Evolutionary conservation across 164 flowering plant genomes (phyloP).

Genomic region (Cinnamomum micranthum): DNA sequence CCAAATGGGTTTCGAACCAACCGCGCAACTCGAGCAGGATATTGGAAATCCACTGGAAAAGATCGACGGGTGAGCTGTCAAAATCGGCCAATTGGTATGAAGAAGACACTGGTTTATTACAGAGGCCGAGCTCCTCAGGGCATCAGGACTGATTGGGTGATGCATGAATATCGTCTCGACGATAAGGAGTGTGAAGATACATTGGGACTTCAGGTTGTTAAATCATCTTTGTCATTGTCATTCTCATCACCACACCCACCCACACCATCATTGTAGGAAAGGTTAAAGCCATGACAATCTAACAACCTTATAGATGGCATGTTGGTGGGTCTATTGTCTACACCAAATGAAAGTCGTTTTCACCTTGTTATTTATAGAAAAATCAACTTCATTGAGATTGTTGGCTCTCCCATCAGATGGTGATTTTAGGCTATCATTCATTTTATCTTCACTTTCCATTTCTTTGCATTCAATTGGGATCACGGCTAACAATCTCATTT

Average conservation of each 20-base stretch:
- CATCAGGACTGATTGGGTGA: conserved; percentile 79
- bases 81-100: conserved; percentile 72
- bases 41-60: conserved; percentile 93
- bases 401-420: too few relatives aligned
- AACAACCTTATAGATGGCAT: too few relatives aligned
- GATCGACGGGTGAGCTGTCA: conserved; percentile 66
- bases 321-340: too few relatives aligned
- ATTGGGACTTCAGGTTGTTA: conserved; percentile 63
- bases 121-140: conserved; percentile 84
- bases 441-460: too few relatives aligned
- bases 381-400: too few relatives aligned
- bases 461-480: too few relatives aligned
- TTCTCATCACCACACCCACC: background rate
- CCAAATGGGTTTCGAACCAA: conserved; percentile 90
- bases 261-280: too few relatives aligned
- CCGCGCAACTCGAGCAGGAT: conserved; percentile 81
- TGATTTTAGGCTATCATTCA: too few relatives aligned
- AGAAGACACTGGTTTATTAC: conserved; percentile 78
- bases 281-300: too few relatives aligned
- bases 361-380: too few relatives aligned
- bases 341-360: too few relatives aligned
- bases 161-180: conserved; percentile 88
- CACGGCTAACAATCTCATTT: too few relatives aligned
- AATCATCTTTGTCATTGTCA: background rate
- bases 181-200: conserved; percentile 75